Conservation (phyloP, 768 basidiomycete species). For the Tylopilus felleus region DNA sequence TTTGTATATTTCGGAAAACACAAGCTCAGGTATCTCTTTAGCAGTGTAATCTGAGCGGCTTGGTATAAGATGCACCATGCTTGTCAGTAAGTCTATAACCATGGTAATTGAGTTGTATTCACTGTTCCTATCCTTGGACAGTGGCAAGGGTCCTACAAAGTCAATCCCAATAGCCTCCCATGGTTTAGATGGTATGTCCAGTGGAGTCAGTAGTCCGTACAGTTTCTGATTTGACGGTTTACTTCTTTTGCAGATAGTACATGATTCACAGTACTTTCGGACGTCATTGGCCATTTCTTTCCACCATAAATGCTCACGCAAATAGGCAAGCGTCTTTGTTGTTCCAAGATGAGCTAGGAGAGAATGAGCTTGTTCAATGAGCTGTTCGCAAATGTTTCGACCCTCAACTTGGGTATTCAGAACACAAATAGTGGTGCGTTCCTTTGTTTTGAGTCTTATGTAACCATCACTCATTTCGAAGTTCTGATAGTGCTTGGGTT, state of each 20-base stretch:
- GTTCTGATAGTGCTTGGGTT: conserved; percentile 11
- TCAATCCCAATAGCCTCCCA: conserved; percentile 23
- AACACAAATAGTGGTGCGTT: conserved; percentile 20
- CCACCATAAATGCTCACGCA: too few relatives aligned
- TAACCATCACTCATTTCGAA: conserved; percentile 22
- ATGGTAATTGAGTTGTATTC: conserved; percentile 23
- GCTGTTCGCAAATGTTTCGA: conserved; percentile 23
- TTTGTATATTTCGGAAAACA: conserved; percentile 36
- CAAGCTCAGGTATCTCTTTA: conserved; percentile 33
- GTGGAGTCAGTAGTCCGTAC: conserved; percentile 25
- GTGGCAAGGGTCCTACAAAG: conserved; percentile 37
- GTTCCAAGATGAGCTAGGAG: conserved; percentile 38
- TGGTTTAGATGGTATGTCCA: conserved; percentile 27
- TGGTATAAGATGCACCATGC: conserved; percentile 25
- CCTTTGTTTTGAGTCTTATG: conserved; percentile 5
- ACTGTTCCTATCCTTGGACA: conserved; percentile 6
- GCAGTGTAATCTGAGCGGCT: conserved; percentile 28
- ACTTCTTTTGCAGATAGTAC: not conserved
- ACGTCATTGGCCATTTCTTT: too few relatives aligned
- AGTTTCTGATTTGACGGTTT: conserved; percentile 28
- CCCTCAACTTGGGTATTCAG: conserved; percentile 15
- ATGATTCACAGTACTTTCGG: too few relatives aligned
- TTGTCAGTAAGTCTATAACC: not conserved
- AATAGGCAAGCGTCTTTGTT: conserved; percentile 31
- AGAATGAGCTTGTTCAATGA: conserved; percentile 37